phyloP scores from a whole-genome alignment of 2,329 filamentous ascomycete species.

The Fusarium goolgardi region DNA sequence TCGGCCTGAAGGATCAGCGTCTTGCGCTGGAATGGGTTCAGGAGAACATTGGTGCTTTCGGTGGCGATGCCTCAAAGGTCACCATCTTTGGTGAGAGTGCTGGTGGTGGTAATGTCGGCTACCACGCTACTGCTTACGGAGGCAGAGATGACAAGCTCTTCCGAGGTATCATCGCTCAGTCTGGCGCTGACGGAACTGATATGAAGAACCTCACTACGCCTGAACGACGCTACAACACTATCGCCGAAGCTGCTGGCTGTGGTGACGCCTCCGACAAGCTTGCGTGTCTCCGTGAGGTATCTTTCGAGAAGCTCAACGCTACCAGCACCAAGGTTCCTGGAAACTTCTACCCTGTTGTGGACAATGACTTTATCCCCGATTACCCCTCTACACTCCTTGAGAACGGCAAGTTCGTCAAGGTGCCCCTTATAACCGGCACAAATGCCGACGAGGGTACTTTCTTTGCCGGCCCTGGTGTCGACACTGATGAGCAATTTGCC shows the following conservation, averaged over 20 bases:
- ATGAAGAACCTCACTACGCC: slow-evolving; percentile 35
- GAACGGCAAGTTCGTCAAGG: slow-evolving; percentile 69
- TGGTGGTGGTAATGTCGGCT: slow-evolving; percentile 61
- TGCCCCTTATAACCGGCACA: slow-evolving; percentile 71
- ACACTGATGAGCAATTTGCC: slow-evolving; percentile 24
- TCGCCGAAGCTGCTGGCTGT: slow-evolving; percentile 43
- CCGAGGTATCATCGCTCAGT: slow-evolving; percentile 63
- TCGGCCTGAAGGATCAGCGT: slow-evolving; percentile 63
- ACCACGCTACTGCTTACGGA: slow-evolving; percentile 63
- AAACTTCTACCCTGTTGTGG: slow-evolving; percentile 43
- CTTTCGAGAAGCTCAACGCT: slow-evolving; percentile 38
- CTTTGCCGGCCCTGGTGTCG: slow-evolving; percentile 62
- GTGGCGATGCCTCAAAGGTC: slow-evolving; percentile 59
- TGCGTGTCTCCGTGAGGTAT: slow-evolving; percentile 47
- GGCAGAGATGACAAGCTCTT: slow-evolving; percentile 67
- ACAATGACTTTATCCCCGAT: slow-evolving; percentile 55
- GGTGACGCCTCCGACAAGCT: slow-evolving; percentile 41
- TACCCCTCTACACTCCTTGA: slow-evolving; percentile 64
- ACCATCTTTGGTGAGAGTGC: slow-evolving; percentile 60
- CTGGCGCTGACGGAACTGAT: slow-evolving; percentile 53
- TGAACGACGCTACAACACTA: slow-evolving; percentile 36
- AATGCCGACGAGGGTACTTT: slow-evolving; percentile 73
- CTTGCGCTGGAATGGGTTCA: slow-evolving; percentile 62
- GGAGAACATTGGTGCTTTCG: slow-evolving; percentile 58
- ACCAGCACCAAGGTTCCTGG: slow-evolving; percentile 27